Evolutionary conservation across 1,284 basidiomycete species (phyloP), one percentile per base, ranked within the genome.

Genomic region (Fomitopsis betulina): DNA sequence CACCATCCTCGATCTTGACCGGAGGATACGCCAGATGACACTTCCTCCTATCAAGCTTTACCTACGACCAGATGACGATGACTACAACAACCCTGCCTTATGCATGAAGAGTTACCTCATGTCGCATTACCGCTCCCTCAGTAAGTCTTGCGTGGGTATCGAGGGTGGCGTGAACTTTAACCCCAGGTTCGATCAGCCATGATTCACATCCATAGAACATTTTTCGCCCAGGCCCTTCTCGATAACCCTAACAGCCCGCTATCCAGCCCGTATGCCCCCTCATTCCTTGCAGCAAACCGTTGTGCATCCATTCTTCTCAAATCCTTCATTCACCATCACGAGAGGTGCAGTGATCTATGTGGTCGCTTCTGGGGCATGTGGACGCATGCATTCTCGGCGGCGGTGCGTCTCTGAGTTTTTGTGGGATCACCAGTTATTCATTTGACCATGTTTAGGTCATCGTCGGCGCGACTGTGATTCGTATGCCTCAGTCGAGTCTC

Each of bases 321-420:
- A 23, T 71, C 72, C 50, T 75, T 74, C 63, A 60, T 68, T 2
- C 64, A 72, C 53, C 72, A 73, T 35, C 58, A 60, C 43, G 60
- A 67, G 53, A 59, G 65, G 33, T 62, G 62, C 27, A 65, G 64
- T 5, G 65, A 67, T 57, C 58, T 73, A 13, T 67, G 68, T 57
- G 66, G 68, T 35, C 71, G 75, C 15, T 74, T 72, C 64, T 76
- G 75, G 74, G 66, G 66, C 32, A 68, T 73, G 61, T 76, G 74
- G 74, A 73, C 71, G 4, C 73, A 73, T 56, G 70, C 71, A 3
- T 75, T 77, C 59, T 73, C 75, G 23, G 71, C 75, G 32, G 72
- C 71, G 15, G 76, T 77, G 61, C 58, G 75, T 67, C 43, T 5
- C 15, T 40, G 3, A 21, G 49, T 32, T 33, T 32, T 35, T 15